Evolutionary conservation across 2,329 filamentous ascomycete genomes (phyloP), one percentile per base, ranked within the genome.

Genomic region (Fusarium solani-melongenae): DNA sequence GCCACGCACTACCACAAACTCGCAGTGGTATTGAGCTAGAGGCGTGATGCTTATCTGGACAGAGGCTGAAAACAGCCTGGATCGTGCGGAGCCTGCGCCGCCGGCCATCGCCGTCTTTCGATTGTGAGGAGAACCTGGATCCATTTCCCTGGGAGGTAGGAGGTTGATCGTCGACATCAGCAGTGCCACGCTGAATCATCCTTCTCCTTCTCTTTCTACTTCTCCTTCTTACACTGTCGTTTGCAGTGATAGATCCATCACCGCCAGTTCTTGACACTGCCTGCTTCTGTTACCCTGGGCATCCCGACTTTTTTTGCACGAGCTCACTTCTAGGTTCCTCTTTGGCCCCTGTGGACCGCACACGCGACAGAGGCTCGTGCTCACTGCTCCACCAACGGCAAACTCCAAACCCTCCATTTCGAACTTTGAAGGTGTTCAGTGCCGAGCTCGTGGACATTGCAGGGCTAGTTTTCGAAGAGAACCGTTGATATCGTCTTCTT

Each of bases 31-130:
- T 73, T 24, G 41, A 70, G 61, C 70, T 71, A 64, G 71, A 68
- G 71, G 73, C 68, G 66, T 69, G 68, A 76, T 76, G 76, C 76
- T 78, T 78, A 78, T 78, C 76, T 77, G 62, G 38, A 64, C 66
- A 49, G 62, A 57, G 38, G 57, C 64, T 69, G 75, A 66, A 66
- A 72, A 68, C 69, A 76, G 66, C 62, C 60, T 71, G 66, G 62
- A 72, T 69, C 64, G 66, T 74, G 75, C 73, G 75, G 75, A 75
- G 67, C 66, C 61, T 51, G 51, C 64, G 62, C 56, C 63, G 63
- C 57, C 65, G 71, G 67, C 41, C 69, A 65, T 64, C 57, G 66
- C 73, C 70, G 61, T 66, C 69, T 69, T 66, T 73, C 69, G 69
- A 69, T 68, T 73, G 62, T 71, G 72, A 75, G 72, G 72, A 74